Conservation (phyloP, 2,329 filamentous ascomycete genomes). For the Byssothecium circinans region DNA sequence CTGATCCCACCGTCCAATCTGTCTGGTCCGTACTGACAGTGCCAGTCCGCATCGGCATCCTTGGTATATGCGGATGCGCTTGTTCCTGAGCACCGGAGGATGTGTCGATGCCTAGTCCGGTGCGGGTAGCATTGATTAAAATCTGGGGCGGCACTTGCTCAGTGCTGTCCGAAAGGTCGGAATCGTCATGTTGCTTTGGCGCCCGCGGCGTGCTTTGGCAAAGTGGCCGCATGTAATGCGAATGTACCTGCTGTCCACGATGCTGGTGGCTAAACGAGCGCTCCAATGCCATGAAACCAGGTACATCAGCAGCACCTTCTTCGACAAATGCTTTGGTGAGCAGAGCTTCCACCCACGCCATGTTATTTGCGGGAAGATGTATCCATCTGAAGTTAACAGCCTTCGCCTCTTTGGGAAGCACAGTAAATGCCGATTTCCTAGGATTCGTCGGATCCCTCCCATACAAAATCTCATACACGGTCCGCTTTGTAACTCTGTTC, state of each 20-base stretch:
- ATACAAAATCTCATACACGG: slow-evolving; percentile 42
- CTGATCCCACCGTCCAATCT: slow-evolving; percentile 31
- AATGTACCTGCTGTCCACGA: slow-evolving; percentile 60
- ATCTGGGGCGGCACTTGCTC: slow-evolving; percentile 35
- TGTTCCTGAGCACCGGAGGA: slow-evolving; percentile 24
- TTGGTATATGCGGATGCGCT: slow-evolving; percentile 19
- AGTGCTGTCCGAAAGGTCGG: slow-evolving; percentile 36
- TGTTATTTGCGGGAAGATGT: slow-evolving; percentile 53
- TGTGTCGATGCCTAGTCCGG: slow-evolving; percentile 30
- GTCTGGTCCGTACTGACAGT: slow-evolving; percentile 38
- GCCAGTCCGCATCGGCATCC: slow-evolving; percentile 29
- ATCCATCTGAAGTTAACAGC: slow-evolving; percentile 50
- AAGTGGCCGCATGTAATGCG: slow-evolving; percentile 63
- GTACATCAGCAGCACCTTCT: slow-evolving; percentile 62
- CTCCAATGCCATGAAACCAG: slow-evolving; percentile 64
- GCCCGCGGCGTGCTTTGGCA: slow-evolving; percentile 53
- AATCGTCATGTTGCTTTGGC: slow-evolving; percentile 34
- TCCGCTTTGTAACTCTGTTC: slow-evolving; percentile 35
- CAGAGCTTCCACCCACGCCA: slow-evolving; percentile 64
- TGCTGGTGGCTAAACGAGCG: slow-evolving; percentile 65
- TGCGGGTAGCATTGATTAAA: slow-evolving; percentile 19
- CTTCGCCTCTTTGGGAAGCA: slow-evolving; percentile 45
- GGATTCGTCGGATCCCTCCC: slow-evolving; percentile 35
- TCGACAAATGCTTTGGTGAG: slow-evolving; percentile 68
- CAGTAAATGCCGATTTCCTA: slow-evolving; percentile 38